These are phyloP conservation scores for Aquanectria penicillioides DNA, from an alignment of 2,329 filamentous ascomycete species.

Conservation along the genomic window DNA sequence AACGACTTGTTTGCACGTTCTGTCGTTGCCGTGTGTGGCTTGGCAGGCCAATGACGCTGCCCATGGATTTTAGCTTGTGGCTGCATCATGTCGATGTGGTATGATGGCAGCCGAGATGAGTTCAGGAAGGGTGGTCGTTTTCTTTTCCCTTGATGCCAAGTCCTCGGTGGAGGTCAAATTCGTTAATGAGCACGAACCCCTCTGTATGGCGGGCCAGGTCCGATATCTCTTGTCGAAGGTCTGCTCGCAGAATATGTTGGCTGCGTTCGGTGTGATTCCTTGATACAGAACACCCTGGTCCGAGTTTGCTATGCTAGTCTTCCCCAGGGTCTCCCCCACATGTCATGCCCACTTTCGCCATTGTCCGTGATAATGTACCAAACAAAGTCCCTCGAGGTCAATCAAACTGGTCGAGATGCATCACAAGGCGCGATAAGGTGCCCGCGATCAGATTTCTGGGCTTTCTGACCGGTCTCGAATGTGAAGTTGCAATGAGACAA, in stretches of 20 bases:
- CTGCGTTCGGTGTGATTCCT: constrained; percentile 6
- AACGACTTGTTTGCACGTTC: background rate
- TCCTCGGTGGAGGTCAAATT: background rate
- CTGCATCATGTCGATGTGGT: constrained; percentile 26
- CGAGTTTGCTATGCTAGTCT: too few relatives aligned
- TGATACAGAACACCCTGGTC: background rate
- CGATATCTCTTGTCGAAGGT: constrained; percentile 2
- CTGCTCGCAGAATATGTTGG: background rate
- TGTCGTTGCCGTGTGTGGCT: constrained; percentile 13
- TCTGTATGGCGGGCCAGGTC: too few relatives aligned
- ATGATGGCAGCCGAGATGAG: constrained; percentile 11
- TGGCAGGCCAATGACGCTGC: constrained; percentile 7
- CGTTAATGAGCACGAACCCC: too few relatives aligned
- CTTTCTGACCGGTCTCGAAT: background rate
- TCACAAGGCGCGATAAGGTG: background rate
- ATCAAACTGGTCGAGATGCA: constrained; percentile 2
- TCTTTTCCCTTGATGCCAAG: background rate
- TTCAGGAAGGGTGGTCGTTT: background rate
- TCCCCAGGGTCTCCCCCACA: too few relatives aligned
- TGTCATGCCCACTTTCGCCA: background rate
- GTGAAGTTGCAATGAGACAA: too few relatives aligned
- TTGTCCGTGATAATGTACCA: background rate
- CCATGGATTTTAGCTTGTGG: constrained; percentile 20
- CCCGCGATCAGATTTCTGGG: background rate
- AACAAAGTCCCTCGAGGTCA: background rate